Percentiles rank a stretch among this genome's conserved stretches.
These are phyloP conservation scores for Trametes meyenii DNA, from an alignment of 768 basidiomycete species.

Conservation along the genomic window DNA sequence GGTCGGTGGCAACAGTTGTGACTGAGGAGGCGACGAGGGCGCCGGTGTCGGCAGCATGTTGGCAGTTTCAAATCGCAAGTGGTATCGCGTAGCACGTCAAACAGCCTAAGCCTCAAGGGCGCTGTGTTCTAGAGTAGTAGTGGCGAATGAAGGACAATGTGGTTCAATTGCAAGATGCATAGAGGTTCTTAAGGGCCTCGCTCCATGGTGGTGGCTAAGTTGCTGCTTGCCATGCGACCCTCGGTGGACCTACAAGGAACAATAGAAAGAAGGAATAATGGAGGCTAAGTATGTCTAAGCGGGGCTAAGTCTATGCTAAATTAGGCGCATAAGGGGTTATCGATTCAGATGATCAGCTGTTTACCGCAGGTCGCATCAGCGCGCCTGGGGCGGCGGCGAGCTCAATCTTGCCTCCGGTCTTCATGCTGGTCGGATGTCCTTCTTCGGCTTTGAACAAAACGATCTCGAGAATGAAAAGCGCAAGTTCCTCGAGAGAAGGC, in stretches of 20 bases:
- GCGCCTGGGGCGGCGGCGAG: slow-evolving; percentile 8
- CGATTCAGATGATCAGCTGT: slow-evolving; percentile 9
- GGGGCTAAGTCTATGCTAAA: background rate
- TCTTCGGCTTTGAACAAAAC: slow-evolving; percentile 73
- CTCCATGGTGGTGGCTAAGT: slow-evolving; percentile 12
- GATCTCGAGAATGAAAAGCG: slow-evolving; percentile 67
- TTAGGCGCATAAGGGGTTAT: slow-evolving; percentile 12
- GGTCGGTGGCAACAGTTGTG: slow-evolving; percentile 36
- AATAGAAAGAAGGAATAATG: slow-evolving; percentile 2
- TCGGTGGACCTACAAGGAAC: slow-evolving; percentile 14
- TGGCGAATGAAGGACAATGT: background rate
- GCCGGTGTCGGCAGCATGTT: slow-evolving; percentile 54
- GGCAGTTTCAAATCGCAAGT: background rate
- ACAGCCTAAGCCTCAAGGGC: no score
- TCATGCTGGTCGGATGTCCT: slow-evolving; percentile 56
- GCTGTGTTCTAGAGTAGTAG: background rate
- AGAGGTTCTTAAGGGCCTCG: background rate
- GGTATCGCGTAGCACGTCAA: no score
- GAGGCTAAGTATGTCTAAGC: background rate
- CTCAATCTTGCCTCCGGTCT: slow-evolving; percentile 16
- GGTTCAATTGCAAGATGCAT: background rate
- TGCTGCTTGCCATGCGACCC: background rate
- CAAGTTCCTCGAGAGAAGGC: slow-evolving; percentile 50
- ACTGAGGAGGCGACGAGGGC: slow-evolving; percentile 57
- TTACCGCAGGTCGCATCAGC: slow-evolving; percentile 14